phyloP scores from a whole-genome alignment of 2,329 filamentous ascomycete species.

The Pseudogymnoascus verrucosus region DNA sequence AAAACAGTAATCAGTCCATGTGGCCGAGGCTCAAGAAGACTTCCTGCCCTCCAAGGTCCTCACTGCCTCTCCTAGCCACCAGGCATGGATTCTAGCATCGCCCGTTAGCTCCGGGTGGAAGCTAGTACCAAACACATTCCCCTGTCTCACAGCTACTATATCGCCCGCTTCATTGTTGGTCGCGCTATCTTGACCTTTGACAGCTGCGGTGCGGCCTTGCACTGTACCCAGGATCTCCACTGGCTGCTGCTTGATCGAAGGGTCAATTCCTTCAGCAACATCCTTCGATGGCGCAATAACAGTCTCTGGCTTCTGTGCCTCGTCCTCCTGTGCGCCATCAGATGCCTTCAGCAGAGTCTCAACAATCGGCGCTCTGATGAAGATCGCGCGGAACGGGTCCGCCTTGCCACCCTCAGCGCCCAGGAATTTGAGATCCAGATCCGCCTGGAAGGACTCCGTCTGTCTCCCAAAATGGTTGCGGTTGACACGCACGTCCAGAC shows the following conservation, averaged over 20 bases:
- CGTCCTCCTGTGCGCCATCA: slow-evolving; percentile 26
- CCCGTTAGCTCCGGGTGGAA: slow-evolving; percentile 92
- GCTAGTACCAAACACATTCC: slow-evolving; percentile 87
- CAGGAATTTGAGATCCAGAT: slow-evolving; percentile 66
- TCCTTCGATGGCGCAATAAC: slow-evolving; percentile 23
- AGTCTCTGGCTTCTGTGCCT: slow-evolving; percentile 35
- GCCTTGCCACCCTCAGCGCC: slow-evolving; percentile 22
- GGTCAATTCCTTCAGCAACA: slow-evolving; percentile 17
- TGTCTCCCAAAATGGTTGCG: slow-evolving; percentile 94
- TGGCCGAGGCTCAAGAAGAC: background rate
- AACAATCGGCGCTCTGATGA: slow-evolving; percentile 90
- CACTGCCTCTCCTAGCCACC: slow-evolving; percentile 77
- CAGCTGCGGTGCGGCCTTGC: slow-evolving; percentile 33
- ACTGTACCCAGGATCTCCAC: slow-evolving; percentile 48
- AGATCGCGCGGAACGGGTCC: slow-evolving; percentile 69
- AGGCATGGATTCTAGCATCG: slow-evolving; percentile 80
- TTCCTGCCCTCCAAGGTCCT: slow-evolving; percentile 24
- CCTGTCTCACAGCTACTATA: slow-evolving; percentile 83
- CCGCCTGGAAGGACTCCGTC: slow-evolving; percentile 79
- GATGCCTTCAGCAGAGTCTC: slow-evolving; percentile 60
- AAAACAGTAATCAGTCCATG: background rate
- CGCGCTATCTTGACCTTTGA: slow-evolving; percentile 33
- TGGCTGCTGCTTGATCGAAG: slow-evolving; percentile 17
- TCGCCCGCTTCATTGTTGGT: slow-evolving; percentile 47
- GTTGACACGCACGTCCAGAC: slow-evolving; percentile 81